phyloP scores from a whole-genome alignment of 1,284 basidiomycete genomes.

The Vanrija pseudolonga region DNA sequence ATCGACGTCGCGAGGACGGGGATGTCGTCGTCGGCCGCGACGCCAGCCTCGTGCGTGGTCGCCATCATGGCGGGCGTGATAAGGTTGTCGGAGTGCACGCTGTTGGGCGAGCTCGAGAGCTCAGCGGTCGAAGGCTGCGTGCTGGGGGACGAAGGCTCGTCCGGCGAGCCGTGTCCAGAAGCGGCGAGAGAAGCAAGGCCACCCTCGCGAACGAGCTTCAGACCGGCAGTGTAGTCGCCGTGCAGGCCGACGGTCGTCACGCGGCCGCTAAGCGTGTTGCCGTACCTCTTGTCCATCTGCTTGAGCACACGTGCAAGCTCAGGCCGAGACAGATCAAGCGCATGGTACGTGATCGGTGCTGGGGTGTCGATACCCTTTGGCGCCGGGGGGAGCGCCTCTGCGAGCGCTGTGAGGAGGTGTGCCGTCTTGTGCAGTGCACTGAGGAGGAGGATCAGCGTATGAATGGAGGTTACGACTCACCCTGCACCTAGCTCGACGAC shows the following conservation, averaged over 20 bases:
- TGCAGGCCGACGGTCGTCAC: conserved; percentile 76
- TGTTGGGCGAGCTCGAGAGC: neutral
- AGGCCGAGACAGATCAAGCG: conserved; percentile 83
- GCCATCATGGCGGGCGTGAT: conserved; percentile 22
- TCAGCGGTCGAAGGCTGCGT: neutral
- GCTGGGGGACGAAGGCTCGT: conserved; percentile 5
- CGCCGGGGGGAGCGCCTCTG: conserved; percentile 51
- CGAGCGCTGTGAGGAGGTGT: conserved; percentile 72
- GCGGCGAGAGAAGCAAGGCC: conserved; percentile 37
- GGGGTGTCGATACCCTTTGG: conserved; percentile 19
- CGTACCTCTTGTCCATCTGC: conserved; percentile 65
- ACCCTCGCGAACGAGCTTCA: conserved; percentile 53
- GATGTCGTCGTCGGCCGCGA: conserved; percentile 13
- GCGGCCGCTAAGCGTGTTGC: conserved; percentile 63
- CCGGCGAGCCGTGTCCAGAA: neutral
- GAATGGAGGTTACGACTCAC: conserved; percentile 54
- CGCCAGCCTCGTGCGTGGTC: conserved; percentile 17
- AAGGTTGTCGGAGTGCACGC: conserved; percentile 15
- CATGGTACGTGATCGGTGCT: conserved; percentile 77
- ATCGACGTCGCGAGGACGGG: neutral
- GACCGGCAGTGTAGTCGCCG: conserved; percentile 81
- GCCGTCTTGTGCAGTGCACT: conserved; percentile 88
- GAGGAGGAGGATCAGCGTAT: conserved; percentile 13
- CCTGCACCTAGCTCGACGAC: conserved; percentile 83
- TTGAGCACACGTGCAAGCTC: conserved; percentile 79